Base-by-base conservation (phyloP, 495 filamentous ascomycete species). In the Elasticomyces elasticus region DNA sequence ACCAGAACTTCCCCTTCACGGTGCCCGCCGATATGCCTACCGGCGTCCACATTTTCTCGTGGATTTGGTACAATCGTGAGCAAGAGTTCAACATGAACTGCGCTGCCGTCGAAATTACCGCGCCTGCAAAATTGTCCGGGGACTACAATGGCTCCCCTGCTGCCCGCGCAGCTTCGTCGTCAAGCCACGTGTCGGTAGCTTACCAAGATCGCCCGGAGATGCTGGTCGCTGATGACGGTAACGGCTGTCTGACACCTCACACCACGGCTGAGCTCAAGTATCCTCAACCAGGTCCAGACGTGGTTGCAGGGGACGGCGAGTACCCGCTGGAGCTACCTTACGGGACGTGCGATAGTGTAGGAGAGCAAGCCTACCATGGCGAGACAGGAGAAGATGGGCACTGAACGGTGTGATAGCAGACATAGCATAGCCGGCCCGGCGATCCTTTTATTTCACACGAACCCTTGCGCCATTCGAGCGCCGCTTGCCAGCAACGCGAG, bases 41-140 rank as follows among this genome's bases (percentile, higher is more conserved):
- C 6, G 69, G 68, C 27, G 40, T 60, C 13, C 66, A 54, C 4
- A 50, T 71, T 31, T 70, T 71, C 40, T 61, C 65, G 11, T 70
- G 68, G 67, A 66, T 60, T 1, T 71, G 68, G 68, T 53, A 64
- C 45, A 71, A 71, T 43, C 64, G 69, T 24, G 67, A 71, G 47
- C 52, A 65, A 26, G 69, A 71, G 51, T 61, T 70, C 58, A 61
- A 61, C 45, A 62, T 61, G 59, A 65, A 62, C 45, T 68, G 66
- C 47, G 63, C 65, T 11, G 26, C 49, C 11, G 64, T 67, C 28
- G 58, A 53, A 5, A 66, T 67, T 51, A 52, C 37, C n/a, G 48
- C 51, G 10, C 13, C 41, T 1, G 13, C 42, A 5, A 19, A 15
- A 4, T n/a, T 31, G 2, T 11, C 48, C 11, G 11, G n/a, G 1